Percentiles rank a stretch among this genome's conserved stretches.
Conservation (phyloP, 106 monocot genomes). For the Acorus calamus region DNA sequence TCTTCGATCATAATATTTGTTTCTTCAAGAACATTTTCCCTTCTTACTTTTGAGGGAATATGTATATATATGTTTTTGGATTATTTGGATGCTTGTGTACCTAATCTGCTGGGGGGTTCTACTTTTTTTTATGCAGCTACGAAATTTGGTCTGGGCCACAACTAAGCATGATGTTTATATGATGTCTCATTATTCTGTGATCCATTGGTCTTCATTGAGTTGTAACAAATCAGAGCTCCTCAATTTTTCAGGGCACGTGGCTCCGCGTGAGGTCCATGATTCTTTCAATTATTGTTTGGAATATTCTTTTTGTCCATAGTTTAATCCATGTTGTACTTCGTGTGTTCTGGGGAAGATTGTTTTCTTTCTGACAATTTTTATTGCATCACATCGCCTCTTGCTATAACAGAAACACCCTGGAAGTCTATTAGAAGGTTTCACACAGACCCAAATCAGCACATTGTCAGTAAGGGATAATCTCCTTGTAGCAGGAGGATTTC, state of each 20-base stretch:
- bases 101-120: not conserved
- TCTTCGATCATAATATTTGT: no score
- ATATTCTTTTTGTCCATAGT: not conserved
- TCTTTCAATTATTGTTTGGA: not conserved
- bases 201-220: constrained; percentile 39
- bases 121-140: constrained; percentile 16
- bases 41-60: no score
- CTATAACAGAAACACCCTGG: constrained; percentile 42
- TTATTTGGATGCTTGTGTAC: not conserved
- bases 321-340: not conserved
- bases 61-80: not conserved
- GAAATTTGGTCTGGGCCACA: constrained; percentile 38
- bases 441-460: constrained; percentile 39
- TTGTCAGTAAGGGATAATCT: constrained; percentile 41
- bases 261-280: constrained; percentile 30
- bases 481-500: constrained; percentile 56
- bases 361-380: no score
- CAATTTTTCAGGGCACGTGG: constrained; percentile 42
- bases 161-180: constrained; percentile 32
- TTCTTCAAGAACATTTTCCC: no score
- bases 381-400: no score
- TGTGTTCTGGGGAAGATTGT: no score
- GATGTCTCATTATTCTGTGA: constrained; percentile 36
- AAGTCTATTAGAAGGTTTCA: constrained; percentile 31
- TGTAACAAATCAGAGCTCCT: constrained; percentile 18